phyloP scores from a whole-genome alignment of 331 rosid species.

The Malus hybrid region DNA sequence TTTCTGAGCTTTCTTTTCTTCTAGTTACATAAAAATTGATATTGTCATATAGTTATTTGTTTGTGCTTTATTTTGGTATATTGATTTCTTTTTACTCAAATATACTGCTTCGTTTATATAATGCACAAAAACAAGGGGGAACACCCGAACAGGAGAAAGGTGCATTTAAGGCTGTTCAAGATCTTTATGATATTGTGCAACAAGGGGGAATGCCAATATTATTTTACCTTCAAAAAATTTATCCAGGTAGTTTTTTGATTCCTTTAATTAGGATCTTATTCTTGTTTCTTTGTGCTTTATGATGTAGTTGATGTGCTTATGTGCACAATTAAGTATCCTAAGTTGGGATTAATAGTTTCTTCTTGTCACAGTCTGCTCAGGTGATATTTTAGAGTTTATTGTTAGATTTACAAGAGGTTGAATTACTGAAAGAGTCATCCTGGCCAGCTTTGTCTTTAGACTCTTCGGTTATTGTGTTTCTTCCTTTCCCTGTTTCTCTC shows the following conservation, averaged over 20 bases:
- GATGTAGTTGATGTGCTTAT: background rate
- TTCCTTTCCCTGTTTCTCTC: background rate
- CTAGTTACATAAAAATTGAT: background rate
- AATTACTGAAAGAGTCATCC: background rate
- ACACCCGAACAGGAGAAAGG: too few species aligned
- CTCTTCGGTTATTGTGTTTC: background rate
- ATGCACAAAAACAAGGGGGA: too few species aligned
- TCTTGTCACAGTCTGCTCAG: background rate
- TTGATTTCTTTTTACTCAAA: background rate
- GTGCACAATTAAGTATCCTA: background rate
- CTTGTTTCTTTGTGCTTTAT: background rate
- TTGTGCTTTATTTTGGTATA: background rate
- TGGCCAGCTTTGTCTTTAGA: background rate
- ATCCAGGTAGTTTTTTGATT: slow-evolving; percentile 50
- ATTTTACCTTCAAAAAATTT: slow-evolving; percentile 91
- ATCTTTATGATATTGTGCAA: too few species aligned
- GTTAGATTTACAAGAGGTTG: background rate
- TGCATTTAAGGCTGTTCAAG: too few species aligned
- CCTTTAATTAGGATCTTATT: background rate
- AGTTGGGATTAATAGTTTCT: background rate
- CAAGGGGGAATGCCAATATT: slow-evolving; percentile 13
- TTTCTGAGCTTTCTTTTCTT: background rate
- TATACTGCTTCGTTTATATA: background rate
- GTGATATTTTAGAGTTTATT: background rate
- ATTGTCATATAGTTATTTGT: background rate